Evolutionary conservation across 2,329 filamentous ascomycete species (phyloP).

Genomic region (Pseudogymnoascus sp.): DNA sequence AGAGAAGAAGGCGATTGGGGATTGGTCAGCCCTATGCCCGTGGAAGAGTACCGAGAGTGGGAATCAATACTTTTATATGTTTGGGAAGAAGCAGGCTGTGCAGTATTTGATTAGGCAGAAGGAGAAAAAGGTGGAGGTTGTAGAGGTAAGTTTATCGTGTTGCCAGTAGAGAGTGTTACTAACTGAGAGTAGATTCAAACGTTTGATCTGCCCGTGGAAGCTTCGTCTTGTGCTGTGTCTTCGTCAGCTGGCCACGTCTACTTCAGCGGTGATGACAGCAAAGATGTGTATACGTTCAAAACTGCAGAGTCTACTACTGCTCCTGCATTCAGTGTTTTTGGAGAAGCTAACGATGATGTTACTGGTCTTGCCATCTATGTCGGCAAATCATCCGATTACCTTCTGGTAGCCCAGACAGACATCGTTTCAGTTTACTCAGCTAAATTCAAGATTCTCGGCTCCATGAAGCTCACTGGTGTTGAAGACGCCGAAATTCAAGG

Average conservation of each 20-base stretch:
- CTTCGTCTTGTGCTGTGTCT: constrained; percentile 37
- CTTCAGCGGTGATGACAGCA: constrained; percentile 34
- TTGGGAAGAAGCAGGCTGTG: constrained; percentile 36
- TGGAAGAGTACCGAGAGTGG: constrained; percentile 36
- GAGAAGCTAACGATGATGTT: constrained; percentile 32
- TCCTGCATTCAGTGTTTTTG: constrained; percentile 32
- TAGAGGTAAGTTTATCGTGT: not conserved
- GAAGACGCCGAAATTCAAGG: not conserved
- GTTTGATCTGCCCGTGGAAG: constrained; percentile 36
- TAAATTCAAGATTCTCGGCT: constrained; percentile 32
- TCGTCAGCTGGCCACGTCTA: constrained; percentile 32
- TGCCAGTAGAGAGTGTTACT: constrained; percentile 13
- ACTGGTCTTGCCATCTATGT: constrained; percentile 38
- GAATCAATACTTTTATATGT: constrained; percentile 39
- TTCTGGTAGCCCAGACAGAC: constrained; percentile 36
- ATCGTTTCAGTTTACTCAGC: constrained; percentile 35
- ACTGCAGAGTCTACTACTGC: constrained; percentile 33
- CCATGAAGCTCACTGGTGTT: constrained; percentile 26
- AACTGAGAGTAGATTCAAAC: constrained; percentile 39
- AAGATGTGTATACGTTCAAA: constrained; percentile 33
- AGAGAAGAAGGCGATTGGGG: constrained; percentile 33
- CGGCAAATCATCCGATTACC: constrained; percentile 31
- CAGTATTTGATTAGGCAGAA: constrained; percentile 33
- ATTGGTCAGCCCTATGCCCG: constrained; percentile 41
- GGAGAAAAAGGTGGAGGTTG: constrained; percentile 13